phyloP scores from a whole-genome alignment of 768 basidiomycete genomes.

The Holtermannia corniformis region DNA sequence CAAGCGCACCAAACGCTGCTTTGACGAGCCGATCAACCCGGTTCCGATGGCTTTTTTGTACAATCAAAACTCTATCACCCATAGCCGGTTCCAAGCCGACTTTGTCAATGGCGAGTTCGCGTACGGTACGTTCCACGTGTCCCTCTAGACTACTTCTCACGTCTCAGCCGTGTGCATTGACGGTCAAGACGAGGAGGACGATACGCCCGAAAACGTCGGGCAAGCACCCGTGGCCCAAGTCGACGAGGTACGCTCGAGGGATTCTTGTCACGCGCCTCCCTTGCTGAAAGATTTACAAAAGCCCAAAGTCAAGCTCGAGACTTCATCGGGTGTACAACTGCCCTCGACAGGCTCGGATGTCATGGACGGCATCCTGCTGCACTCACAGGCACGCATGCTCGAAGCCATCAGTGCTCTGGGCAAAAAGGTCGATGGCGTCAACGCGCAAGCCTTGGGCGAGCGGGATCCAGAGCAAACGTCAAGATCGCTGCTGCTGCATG shows the following conservation, averaged over 20 bases:
- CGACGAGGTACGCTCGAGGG: background rate
- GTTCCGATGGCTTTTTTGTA: constrained; percentile 36
- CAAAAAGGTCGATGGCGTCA: constrained; percentile 1
- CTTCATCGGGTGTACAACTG: too few species aligned
- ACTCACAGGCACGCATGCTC: constrained; percentile 34
- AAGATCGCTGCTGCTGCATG: too few species aligned
- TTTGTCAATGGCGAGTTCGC: constrained; percentile 39
- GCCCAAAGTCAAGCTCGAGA: too few species aligned
- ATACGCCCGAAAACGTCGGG: constrained; percentile 14
- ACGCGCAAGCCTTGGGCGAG: background rate
- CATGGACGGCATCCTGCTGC: constrained; percentile 36
- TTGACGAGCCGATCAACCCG: constrained; percentile 37
- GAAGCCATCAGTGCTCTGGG: constrained; percentile 30
- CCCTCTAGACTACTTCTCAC: background rate
- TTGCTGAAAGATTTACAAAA: too few species aligned
- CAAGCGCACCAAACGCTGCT: constrained; percentile 30
- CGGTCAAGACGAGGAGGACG: constrained; percentile 15
- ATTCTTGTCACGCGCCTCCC: too few species aligned
- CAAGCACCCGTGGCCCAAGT: background rate
- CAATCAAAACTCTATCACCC: constrained; percentile 17
- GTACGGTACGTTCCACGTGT: constrained; percentile 31
- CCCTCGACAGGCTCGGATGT: constrained; percentile 30
- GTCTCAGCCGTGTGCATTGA: constrained; percentile 41
- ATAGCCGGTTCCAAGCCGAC: constrained; percentile 34
- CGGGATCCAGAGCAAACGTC: background rate